Percentiles rank a stretch among this genome's conserved stretches.
These are phyloP conservation scores for Leonotis leonurus DNA, from an alignment of 257 asterid genomes.

Conservation along the genomic window DNA sequence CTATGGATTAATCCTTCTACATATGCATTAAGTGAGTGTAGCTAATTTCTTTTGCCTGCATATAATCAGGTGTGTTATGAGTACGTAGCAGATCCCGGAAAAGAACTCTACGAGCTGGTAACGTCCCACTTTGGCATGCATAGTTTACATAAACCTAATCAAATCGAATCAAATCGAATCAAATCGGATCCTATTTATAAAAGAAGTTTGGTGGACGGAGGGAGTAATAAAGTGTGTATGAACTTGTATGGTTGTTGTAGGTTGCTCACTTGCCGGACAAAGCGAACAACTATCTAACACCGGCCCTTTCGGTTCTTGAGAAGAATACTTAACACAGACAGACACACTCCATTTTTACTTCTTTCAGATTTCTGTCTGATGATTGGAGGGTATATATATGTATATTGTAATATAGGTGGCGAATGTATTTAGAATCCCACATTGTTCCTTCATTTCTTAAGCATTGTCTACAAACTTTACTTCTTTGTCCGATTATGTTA, in stretches of 20 bases:
- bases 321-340: constrained; percentile 63
- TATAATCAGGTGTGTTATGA: constrained; percentile 89
- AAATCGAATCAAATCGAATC: no score
- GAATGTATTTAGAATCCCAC: not conserved
- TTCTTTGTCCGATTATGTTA: no score
- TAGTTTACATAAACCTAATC: not conserved
- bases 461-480: constrained; percentile 14
- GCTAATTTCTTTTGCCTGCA: constrained; percentile 8
- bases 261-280: constrained; percentile 98
- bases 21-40: not conserved
- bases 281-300: constrained; percentile 93
- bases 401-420: constrained; percentile 21
- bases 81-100: constrained; percentile 87
- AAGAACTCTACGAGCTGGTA: constrained; percentile 95
- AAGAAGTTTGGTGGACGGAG: no score
- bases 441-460: constrained; percentile 7
- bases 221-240: no score
- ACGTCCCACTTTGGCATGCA: not conserved
- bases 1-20: not conserved
- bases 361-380: not conserved
- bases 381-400: constrained; percentile 27
- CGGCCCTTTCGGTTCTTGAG: constrained; percentile 94
- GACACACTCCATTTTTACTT: constrained; percentile 11
- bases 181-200: no score
- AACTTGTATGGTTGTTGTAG: constrained; percentile 23